phyloP scores from a whole-genome alignment of 169 alveolate species.

The Plasmodium coatneyi region DNA sequence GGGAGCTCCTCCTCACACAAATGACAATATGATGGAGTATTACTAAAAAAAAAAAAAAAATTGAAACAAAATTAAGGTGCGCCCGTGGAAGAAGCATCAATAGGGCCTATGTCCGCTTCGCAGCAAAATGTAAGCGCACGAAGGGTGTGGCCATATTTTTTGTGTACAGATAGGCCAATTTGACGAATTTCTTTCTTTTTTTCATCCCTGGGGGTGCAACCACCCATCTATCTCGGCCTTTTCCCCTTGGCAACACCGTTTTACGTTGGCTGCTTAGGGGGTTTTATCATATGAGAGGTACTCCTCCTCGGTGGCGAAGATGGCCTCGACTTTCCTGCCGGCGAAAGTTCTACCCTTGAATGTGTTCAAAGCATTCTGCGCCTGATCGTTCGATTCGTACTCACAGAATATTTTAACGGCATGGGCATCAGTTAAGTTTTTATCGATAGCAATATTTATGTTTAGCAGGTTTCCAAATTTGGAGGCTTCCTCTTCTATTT shows the following conservation, averaged over 20 bases:
- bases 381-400: conserved; percentile 81
- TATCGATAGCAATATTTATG: conserved; percentile 76
- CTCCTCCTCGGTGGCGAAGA: conserved; percentile 77
- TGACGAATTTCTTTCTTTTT: background rate
- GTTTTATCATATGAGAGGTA: background rate
- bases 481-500: conserved; percentile 84
- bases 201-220: background rate
- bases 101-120: background rate
- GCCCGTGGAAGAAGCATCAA: background rate
- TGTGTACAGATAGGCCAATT: background rate
- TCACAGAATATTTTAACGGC: conserved; percentile 84
- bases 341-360: conserved; percentile 83
- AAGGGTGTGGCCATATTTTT: background rate
- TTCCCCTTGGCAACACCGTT: background rate
- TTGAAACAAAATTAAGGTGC: background rate
- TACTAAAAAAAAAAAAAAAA: background rate
- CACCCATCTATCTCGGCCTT: background rate
- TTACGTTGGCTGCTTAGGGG: background rate
- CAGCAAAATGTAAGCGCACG: background rate
- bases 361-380: conserved; percentile 79
- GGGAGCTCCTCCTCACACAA: background rate
- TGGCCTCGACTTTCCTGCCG: conserved; percentile 83
- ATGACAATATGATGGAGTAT: background rate
- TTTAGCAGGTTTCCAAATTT: conserved; percentile 83
- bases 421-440: conserved; percentile 78